phyloP scores from a whole-genome alignment of 1,139 yeast genomes.

The Scheffersomyces cryptocercus region DNA sequence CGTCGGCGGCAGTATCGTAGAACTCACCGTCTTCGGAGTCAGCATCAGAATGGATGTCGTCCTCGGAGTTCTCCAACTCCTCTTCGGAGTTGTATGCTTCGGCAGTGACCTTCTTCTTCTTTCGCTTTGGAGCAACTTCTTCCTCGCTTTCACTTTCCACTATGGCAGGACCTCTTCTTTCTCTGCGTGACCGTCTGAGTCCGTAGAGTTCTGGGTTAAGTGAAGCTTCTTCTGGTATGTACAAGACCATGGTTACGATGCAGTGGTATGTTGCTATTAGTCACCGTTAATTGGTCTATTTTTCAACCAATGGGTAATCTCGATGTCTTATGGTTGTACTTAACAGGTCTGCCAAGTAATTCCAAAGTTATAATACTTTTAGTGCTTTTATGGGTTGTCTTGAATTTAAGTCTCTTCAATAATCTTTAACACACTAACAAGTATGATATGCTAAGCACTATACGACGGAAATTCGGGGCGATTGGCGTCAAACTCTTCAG shows the following conservation, averaged over 20 bases:
- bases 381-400: no score
- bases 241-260: constrained; percentile 16
- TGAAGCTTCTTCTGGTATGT: constrained; percentile 44
- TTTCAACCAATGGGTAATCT: no score
- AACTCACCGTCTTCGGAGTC: constrained; percentile 26
- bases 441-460: no score
- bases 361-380: no score
- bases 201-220: constrained; percentile 90
- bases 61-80: constrained; percentile 27
- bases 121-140: constrained; percentile 12
- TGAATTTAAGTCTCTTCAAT: no score
- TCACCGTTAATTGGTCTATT: no score
- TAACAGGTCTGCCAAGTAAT: no score
- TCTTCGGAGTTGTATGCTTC: constrained; percentile 30
- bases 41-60: constrained; percentile 27
- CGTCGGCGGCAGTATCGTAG: constrained; percentile 2
- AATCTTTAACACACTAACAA: no score
- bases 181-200: constrained; percentile 81
- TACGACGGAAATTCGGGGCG: no score
- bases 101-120: constrained; percentile 13
- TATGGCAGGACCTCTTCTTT: constrained; percentile 46
- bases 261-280: no score
- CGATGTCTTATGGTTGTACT: no score
- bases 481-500: no score
- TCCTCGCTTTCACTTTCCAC: constrained; percentile 41